Conservation (phyloP, 192 early-diverging fungal species). For the Podila clonocystis region DNA sequence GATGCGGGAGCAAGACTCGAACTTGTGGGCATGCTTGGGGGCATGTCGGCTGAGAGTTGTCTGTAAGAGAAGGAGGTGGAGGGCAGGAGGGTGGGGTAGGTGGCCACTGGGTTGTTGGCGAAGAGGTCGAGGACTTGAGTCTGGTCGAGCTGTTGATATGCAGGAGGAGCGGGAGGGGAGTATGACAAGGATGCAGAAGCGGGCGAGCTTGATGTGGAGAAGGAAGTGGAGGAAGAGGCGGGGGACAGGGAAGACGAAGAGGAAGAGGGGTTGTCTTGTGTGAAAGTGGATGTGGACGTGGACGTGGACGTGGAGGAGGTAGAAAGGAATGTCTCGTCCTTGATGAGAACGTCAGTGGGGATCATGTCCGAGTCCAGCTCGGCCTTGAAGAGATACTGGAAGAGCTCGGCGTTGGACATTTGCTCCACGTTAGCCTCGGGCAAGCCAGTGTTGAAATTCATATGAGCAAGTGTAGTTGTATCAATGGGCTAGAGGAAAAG, state of each 20-base stretch:
- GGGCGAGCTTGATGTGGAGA: slow-evolving; percentile 8
- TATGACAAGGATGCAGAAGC: slow-evolving; percentile 11
- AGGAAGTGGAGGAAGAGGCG: neutral
- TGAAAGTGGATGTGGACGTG: slow-evolving; percentile 5
- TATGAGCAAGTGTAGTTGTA: neutral
- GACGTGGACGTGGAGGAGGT: neutral
- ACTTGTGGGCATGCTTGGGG: slow-evolving; percentile 30
- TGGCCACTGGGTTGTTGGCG: neutral
- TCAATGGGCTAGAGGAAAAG: no score
- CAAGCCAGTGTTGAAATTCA: slow-evolving; percentile 11
- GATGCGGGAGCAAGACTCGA: neutral
- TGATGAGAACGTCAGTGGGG: neutral
- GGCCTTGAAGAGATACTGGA: slow-evolving; percentile 54
- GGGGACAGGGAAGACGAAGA: slow-evolving; percentile 2
- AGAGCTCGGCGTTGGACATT: slow-evolving; percentile 52
- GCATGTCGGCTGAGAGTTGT: slow-evolving; percentile 44
- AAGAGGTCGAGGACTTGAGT: slow-evolving; percentile 11
- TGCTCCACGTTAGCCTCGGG: slow-evolving; percentile 43
- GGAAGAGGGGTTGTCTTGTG: neutral
- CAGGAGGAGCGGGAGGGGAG: slow-evolving; percentile 13
- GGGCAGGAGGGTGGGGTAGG: slow-evolving; percentile 24
- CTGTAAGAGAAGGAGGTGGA: slow-evolving; percentile 39
- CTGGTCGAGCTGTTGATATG: slow-evolving; percentile 21
- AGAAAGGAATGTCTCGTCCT: neutral
- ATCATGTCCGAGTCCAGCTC: slow-evolving; percentile 34